These are phyloP conservation scores for Alectoria sarmentosa DNA, from an alignment of 495 filamentous ascomycete genomes.

Conservation along the genomic window DNA sequence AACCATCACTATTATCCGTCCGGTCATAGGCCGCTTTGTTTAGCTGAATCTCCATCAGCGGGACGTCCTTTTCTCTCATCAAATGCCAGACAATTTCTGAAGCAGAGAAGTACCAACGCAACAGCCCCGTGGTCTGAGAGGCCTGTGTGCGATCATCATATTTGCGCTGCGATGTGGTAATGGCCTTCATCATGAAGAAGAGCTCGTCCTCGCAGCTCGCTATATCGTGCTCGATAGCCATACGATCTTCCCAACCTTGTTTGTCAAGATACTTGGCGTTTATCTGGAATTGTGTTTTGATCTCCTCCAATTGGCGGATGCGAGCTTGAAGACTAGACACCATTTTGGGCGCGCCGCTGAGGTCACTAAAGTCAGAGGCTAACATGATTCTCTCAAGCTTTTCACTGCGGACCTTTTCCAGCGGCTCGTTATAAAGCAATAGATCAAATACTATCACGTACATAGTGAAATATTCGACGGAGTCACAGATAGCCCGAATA, in stretches of 20 bases:
- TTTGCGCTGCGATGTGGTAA: conserved; percentile 89
- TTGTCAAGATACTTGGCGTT: conserved; percentile 82
- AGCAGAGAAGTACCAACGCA: conserved; percentile 85
- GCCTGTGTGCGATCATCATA: conserved; percentile 58
- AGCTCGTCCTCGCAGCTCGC: conserved; percentile 89
- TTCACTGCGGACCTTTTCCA: conserved; percentile 91
- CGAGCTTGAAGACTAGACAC: conserved; percentile 84
- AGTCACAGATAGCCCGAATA: conserved; percentile 88
- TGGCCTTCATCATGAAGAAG: conserved; percentile 99
- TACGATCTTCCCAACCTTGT: conserved; percentile 83
- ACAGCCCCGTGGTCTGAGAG: conserved; percentile 63
- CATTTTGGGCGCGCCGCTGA: conserved; percentile 89
- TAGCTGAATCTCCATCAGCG: conserved; percentile 89
- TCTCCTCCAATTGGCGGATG: conserved; percentile 90
- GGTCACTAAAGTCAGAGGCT: conserved; percentile 97
- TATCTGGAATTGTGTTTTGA: conserved; percentile 92
- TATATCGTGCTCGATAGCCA: conserved; percentile 81
- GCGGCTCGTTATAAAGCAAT: conserved; percentile 86
- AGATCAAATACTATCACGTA: conserved; percentile 96
- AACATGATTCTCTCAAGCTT: conserved; percentile 97
- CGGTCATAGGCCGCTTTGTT: conserved; percentile 85
- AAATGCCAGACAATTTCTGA: conserved; percentile 96
- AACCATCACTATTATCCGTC: conserved; percentile 93
- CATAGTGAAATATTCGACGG: conserved; percentile 90
- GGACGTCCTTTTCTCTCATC: conserved; percentile 74